Conservation (phyloP, 768 basidiomycete genomes). For the Hirschioporus abietinus region DNA sequence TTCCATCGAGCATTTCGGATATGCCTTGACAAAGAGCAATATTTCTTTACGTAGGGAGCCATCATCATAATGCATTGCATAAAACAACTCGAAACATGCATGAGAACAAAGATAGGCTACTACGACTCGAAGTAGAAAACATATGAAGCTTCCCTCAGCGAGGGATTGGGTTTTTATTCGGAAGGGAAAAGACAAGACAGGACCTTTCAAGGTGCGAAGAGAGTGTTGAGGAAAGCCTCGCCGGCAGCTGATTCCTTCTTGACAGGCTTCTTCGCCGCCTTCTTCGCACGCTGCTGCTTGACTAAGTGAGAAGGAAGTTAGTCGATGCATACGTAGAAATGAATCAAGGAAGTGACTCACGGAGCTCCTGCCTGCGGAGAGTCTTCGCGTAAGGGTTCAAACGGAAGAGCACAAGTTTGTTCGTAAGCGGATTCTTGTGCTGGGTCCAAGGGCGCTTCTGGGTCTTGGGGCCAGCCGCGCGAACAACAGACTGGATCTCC, state of each 20-base stretch:
- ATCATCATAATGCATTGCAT: neutral
- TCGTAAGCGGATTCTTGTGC: conserved; percentile 97
- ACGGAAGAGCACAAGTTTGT: conserved; percentile 93
- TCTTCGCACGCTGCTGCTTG: conserved; percentile 71
- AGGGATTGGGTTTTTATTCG: neutral
- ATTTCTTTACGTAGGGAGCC: neutral
- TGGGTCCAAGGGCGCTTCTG: conserved; percentile 97
- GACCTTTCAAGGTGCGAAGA: conserved; percentile 71
- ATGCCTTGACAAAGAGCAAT: neutral
- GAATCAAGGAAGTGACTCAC: conserved; percentile 43
- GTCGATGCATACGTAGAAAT: conserved; percentile 5
- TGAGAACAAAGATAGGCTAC: neutral
- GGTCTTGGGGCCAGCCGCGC: conserved; percentile 77
- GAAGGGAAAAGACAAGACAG: neutral
- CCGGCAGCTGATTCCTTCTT: conserved; percentile 61
- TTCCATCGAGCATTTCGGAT: neutral
- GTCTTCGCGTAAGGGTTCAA: conserved; percentile 99
- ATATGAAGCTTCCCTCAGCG: neutral
- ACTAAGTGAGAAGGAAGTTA: conserved; percentile 35
- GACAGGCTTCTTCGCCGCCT: conserved; percentile 53
- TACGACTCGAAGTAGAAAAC: neutral
- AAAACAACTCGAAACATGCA: neutral
- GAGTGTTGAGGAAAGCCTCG: conserved; percentile 76
- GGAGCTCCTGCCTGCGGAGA: conserved; percentile 80
- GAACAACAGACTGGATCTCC: conserved; percentile 96